phyloP scores from a whole-genome alignment of 1,284 basidiomycete species.

The Ganoderma meredithae region DNA sequence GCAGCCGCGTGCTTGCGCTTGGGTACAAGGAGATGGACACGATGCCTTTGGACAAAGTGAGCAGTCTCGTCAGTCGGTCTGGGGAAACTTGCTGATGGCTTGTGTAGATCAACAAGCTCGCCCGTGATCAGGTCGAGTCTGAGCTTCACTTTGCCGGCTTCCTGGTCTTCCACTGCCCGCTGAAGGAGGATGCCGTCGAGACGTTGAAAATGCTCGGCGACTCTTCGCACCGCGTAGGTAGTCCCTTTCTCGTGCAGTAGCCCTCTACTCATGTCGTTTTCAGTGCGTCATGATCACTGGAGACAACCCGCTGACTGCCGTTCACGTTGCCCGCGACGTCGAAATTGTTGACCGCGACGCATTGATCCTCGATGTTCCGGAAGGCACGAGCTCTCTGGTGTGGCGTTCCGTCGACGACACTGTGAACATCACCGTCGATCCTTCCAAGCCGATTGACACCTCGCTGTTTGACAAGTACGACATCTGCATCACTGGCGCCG shows the following conservation, averaged over 20 bases:
- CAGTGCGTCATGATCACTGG: constrained; percentile 98
- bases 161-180: constrained; percentile 95
- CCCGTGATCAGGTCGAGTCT: constrained; percentile 83
- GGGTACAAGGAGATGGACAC: constrained; percentile 84
- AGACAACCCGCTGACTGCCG: constrained; percentile 94
- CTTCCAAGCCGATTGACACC: constrained; percentile 77
- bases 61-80: constrained; percentile 10
- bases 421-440: constrained; percentile 85
- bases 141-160: constrained; percentile 87
- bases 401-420: constrained; percentile 93
- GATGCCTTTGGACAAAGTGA: constrained; percentile 71
- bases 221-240: constrained; percentile 89
- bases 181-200: constrained; percentile 92
- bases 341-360: constrained; percentile 95
- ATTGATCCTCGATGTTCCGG: constrained; percentile 88
- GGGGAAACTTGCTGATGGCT: constrained; percentile 5
- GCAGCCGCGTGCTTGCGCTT: constrained; percentile 90
- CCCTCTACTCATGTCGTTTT: constrained; percentile 14
- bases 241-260: neutral
- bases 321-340: constrained; percentile 92
- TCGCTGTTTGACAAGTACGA: constrained; percentile 87
- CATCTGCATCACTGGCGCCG: constrained; percentile 93
- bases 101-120: constrained; percentile 82
- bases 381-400: constrained; percentile 82
- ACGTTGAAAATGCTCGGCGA: constrained; percentile 92